phyloP scores from a whole-genome alignment of 116 monocot species.

The Phalaenopsis hybrid region DNA sequence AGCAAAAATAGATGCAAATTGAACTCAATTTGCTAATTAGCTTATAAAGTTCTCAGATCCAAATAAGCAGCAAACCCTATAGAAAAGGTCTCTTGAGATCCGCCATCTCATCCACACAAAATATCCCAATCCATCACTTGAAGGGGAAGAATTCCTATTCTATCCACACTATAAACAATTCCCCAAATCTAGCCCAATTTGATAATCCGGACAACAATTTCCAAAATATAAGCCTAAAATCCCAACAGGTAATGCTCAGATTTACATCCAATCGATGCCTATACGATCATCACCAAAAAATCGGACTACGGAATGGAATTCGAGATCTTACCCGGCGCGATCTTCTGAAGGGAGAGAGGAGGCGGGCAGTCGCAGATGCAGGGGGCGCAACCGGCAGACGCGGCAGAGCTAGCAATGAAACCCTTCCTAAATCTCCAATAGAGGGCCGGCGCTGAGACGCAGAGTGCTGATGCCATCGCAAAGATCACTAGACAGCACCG shows the following conservation, averaged over 20 bases:
- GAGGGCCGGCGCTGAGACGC: constrained; percentile 78
- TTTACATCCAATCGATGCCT: not conserved
- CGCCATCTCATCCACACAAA: not conserved
- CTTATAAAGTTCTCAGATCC: not conserved
- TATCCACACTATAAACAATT: not conserved
- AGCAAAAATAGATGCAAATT: not conserved
- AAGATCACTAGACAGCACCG: constrained; percentile 58
- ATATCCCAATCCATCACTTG: not conserved
- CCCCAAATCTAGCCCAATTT: not conserved
- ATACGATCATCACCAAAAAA: too few species aligned
- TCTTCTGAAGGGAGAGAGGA: constrained; percentile 59
- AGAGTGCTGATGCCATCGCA: constrained; percentile 77
- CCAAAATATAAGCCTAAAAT: not conserved
- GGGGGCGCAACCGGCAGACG: constrained; percentile 29
- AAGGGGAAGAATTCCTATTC: not conserved
- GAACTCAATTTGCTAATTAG: not conserved
- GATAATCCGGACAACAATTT: too few species aligned
- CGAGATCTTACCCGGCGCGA: constrained; percentile 55
- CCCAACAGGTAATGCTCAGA: not conserved
- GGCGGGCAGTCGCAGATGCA: constrained; percentile 83
- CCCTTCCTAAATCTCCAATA: constrained; percentile 55
- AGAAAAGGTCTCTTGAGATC: not conserved
- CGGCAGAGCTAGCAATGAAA: constrained; percentile 6
- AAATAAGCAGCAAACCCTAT: not conserved
- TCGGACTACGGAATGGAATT: not conserved